phyloP scores from a whole-genome alignment of 2,329 filamentous ascomycete species.

The Gliomastix tumulicola region DNA sequence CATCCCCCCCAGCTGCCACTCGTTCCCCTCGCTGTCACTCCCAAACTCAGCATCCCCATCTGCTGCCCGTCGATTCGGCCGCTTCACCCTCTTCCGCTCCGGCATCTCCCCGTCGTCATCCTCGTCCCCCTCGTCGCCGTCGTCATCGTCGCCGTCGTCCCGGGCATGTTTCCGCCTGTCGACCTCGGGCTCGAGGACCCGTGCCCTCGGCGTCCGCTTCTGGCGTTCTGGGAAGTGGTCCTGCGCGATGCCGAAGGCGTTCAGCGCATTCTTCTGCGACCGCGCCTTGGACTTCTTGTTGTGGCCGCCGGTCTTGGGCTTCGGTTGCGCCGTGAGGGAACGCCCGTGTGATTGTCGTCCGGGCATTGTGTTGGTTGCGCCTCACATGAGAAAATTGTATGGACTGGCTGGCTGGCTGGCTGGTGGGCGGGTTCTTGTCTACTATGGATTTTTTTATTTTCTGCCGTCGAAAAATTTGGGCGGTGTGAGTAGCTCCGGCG shows the following conservation, averaged over 20 bases:
- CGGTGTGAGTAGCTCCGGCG: constrained; percentile 16
- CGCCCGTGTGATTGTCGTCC: constrained; percentile 53
- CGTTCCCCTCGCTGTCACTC: constrained; percentile 79
- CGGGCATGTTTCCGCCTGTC: constrained; percentile 29
- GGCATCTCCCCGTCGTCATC: constrained; percentile 44
- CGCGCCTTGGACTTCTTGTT: constrained; percentile 40
- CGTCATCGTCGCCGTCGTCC: constrained; percentile 36
- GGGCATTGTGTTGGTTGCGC: constrained; percentile 34
- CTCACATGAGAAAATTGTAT: neutral
- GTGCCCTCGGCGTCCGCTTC: constrained; percentile 40
- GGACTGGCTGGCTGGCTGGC: too few species aligned
- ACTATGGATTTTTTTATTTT: too few species aligned
- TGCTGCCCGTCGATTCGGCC: constrained; percentile 34
- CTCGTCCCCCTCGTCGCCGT: constrained; percentile 45
- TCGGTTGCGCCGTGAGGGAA: constrained; percentile 33
- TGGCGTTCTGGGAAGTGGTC: constrained; percentile 40
- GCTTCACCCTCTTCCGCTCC: constrained; percentile 29
- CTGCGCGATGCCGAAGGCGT: constrained; percentile 51
- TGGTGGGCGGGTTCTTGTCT: too few species aligned
- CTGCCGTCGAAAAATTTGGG: constrained; percentile 20
- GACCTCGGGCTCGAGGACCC: constrained; percentile 36
- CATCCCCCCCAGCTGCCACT: constrained; percentile 68
- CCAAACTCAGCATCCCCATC: constrained; percentile 62
- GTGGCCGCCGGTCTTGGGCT: constrained; percentile 18
- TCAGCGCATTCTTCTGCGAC: constrained; percentile 42